Percentiles rank a stretch among this genome's conserved stretches.
Evolutionary conservation across 2,329 filamentous ascomycete genomes (phyloP).

Genomic region (Neofusicoccum laricinum): DNA sequence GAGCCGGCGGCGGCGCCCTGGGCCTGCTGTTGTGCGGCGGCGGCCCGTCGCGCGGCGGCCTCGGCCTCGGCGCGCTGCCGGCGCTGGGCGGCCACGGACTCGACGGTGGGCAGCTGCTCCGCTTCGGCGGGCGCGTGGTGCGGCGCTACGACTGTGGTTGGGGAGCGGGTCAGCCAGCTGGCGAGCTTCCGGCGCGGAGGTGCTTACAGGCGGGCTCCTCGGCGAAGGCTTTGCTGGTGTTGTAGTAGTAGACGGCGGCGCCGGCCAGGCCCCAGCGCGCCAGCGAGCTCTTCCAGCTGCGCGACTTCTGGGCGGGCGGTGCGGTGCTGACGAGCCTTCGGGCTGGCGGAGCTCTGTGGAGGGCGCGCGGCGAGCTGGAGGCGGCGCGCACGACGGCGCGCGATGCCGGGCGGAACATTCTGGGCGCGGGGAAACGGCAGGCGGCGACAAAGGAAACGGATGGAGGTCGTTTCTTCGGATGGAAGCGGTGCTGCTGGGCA

Average conservation of each 20-base stretch:
- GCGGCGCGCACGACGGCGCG: slow-evolving; percentile 39
- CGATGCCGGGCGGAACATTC: slow-evolving; percentile 54
- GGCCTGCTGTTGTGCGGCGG: background rate
- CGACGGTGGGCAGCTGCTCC: slow-evolving; percentile 44
- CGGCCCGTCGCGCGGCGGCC: slow-evolving; percentile 17
- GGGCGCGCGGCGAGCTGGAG: slow-evolving; percentile 28
- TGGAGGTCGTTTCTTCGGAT: background rate
- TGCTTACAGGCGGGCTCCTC: slow-evolving; percentile 69
- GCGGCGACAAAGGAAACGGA: background rate
- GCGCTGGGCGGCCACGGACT: slow-evolving; percentile 42
- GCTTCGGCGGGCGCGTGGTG: slow-evolving; percentile 34
- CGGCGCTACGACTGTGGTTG: slow-evolving; percentile 31
- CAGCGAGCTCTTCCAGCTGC: slow-evolving; percentile 77
- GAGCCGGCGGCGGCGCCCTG: slow-evolving; percentile 26
- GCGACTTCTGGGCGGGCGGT: slow-evolving; percentile 61
- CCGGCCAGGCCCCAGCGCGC: slow-evolving; percentile 72
- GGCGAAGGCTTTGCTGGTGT: slow-evolving; percentile 82
- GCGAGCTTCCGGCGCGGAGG: background rate
- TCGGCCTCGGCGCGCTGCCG: slow-evolving; percentile 32
- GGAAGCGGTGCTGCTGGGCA: background rate
- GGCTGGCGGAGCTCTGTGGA: slow-evolving; percentile 34
- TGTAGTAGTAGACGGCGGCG: slow-evolving; percentile 87
- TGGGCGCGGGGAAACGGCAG: background rate
- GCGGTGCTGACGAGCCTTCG: slow-evolving; percentile 57
- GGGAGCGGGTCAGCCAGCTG: slow-evolving; percentile 7